Conservation (phyloP, 257 asterid genomes). For the Marsdenia floribunda region DNA sequence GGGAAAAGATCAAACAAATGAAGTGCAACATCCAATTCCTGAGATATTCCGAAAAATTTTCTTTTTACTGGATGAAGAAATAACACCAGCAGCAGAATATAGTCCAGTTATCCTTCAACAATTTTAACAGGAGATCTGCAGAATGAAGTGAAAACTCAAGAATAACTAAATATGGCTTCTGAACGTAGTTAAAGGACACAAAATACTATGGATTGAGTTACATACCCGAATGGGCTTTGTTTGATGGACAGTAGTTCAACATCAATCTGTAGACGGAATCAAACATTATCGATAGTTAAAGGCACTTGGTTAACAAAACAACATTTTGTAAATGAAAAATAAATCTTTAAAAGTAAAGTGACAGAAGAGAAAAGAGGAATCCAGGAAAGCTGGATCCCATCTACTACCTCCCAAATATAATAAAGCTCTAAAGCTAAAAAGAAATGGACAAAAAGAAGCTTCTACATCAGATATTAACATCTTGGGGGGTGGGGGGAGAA, state of each 20-base stretch:
- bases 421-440: background rate
- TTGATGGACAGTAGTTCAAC: conserved; percentile 80
- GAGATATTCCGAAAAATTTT: background rate
- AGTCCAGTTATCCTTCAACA: conserved; percentile 58
- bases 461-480: background rate
- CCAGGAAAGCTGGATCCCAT: background rate
- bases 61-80: conserved; percentile 3
- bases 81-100: conserved; percentile 14
- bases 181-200: background rate
- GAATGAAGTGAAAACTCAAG: background rate
- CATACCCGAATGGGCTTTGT: conserved; percentile 90
- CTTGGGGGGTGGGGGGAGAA: background rate
- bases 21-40: conserved; percentile 8
- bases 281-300: background rate
- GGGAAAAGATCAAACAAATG: conserved; percentile 5
- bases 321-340: background rate
- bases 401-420: background rate
- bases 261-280: conserved; percentile 53
- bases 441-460: background rate
- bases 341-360: background rate
- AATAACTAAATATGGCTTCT: background rate
- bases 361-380: background rate
- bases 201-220: background rate
- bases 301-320: background rate
- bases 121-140: conserved; percentile 88